phyloP scores from a whole-genome alignment of 2,329 filamentous ascomycete genomes.

The Aureobasidium sp. region DNA sequence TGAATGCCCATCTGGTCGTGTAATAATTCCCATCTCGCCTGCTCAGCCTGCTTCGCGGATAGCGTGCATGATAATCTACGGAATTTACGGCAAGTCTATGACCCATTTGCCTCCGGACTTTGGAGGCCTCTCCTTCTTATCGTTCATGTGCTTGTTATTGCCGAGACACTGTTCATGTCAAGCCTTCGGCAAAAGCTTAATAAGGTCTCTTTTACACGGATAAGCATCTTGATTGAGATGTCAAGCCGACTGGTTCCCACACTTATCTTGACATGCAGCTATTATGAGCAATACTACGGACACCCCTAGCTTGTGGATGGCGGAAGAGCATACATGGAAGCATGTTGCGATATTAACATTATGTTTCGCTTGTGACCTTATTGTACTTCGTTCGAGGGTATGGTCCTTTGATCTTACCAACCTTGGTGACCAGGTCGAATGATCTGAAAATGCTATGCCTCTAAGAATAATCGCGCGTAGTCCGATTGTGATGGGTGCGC shows the following conservation, averaged over 20 bases:
- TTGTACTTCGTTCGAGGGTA: too few species aligned
- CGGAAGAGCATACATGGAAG: too few species aligned
- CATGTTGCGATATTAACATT: too few species aligned
- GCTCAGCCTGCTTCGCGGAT: neutral
- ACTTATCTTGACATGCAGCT: neutral
- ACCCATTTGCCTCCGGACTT: neutral
- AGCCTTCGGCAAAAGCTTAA: constrained; percentile 11
- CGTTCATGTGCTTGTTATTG: neutral
- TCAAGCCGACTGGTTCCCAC: neutral
- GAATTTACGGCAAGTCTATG: neutral
- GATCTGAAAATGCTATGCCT: too few species aligned
- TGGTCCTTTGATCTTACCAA: too few species aligned
- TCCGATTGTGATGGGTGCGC: too few species aligned
- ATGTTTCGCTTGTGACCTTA: too few species aligned
- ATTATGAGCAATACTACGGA: neutral
- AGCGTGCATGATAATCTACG: neutral
- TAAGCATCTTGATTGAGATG: constrained; percentile 1
- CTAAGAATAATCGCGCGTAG: too few species aligned
- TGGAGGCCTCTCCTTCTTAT: neutral
- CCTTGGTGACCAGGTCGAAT: too few species aligned
- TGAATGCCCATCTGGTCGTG: too few species aligned
- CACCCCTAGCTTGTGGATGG: neutral
- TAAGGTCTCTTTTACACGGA: neutral
- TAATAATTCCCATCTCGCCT: too few species aligned
- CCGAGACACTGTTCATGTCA: neutral